Evolutionary conservation across 2,329 filamentous ascomycete genomes (phyloP).

Genomic region (Trichoderma koningii): DNA sequence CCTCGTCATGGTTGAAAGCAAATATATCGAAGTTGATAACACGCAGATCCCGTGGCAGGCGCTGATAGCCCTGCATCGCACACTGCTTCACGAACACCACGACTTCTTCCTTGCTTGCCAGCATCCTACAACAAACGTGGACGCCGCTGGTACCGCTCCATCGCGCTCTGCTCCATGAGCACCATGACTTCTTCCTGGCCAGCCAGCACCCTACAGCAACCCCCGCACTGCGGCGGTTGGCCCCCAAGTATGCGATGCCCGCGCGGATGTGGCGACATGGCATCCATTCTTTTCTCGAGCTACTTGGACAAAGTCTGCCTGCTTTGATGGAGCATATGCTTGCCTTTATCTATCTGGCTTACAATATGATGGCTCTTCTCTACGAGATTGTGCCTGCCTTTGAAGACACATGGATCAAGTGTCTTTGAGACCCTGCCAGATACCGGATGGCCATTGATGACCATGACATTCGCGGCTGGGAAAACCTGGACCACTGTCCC

Average conservation of each 20-base stretch:
- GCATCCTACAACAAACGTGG: constrained; percentile 70
- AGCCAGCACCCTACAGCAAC: constrained; percentile 80
- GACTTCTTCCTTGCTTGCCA: constrained; percentile 85
- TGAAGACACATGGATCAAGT: constrained; percentile 89
- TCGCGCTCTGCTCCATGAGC: constrained; percentile 74
- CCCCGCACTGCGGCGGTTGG: constrained; percentile 64
- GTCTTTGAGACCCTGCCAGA: constrained; percentile 79
- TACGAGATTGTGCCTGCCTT: constrained; percentile 82
- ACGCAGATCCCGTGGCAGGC: constrained; percentile 49
- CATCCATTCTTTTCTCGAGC: constrained; percentile 79
- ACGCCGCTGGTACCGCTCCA: constrained; percentile 57
- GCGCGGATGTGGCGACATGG: constrained; percentile 91
- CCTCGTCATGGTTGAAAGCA: constrained; percentile 79
- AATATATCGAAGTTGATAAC: constrained; percentile 80
- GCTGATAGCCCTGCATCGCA: constrained; percentile 62
- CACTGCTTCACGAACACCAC: constrained; percentile 75
- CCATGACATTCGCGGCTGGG: constrained; percentile 67
- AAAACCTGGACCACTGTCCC: constrained; percentile 82
- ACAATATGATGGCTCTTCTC: constrained; percentile 82
- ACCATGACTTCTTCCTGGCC: constrained; percentile 82
- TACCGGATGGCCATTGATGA: constrained; percentile 73
- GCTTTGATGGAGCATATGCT: constrained; percentile 83
- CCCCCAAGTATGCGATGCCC: constrained; percentile 84
- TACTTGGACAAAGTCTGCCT: constrained; percentile 72
- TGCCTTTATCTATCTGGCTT: constrained; percentile 82